Evolutionary conservation across 1,284 basidiomycete genomes (phyloP).

Genomic region (Coriolopsis trogii): DNA sequence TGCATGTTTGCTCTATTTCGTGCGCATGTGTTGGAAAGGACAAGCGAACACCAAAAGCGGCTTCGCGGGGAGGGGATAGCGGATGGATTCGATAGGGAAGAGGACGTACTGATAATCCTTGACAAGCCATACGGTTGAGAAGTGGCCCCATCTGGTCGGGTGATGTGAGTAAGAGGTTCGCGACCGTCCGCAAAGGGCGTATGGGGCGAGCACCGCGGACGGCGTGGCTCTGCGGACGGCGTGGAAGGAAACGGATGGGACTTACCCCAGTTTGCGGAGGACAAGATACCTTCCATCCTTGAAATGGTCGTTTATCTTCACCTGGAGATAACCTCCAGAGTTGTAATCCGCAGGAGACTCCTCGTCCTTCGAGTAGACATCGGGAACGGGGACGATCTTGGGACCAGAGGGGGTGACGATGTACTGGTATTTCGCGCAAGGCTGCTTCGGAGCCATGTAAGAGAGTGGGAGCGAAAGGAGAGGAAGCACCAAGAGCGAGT

Average conservation of each 20-base stretch:
- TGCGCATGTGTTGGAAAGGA: conserved; percentile 3
- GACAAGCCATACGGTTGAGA: conserved; percentile 86
- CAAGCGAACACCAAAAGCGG: neutral
- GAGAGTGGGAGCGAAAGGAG: conserved; percentile 16
- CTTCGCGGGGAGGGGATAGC: conserved; percentile 11
- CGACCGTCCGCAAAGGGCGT: conserved; percentile 22
- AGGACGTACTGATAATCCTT: conserved; percentile 67
- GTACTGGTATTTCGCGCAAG: conserved; percentile 74
- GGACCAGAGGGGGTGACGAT: conserved; percentile 66
- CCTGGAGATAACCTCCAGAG: conserved; percentile 78
- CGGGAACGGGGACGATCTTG: conserved; percentile 69
- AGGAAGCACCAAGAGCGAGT: conserved; percentile 18
- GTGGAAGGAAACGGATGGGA: conserved; percentile 15
- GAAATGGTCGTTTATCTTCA: conserved; percentile 80
- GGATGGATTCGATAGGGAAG: conserved; percentile 17
- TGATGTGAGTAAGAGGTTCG: conserved; percentile 17
- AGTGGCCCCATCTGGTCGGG: conserved; percentile 81
- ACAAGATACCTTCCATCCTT: conserved; percentile 79
- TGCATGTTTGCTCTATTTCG: no score
- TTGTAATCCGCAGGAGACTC: conserved; percentile 82
- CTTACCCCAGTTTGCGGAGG: conserved; percentile 81
- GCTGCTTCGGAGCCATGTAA: conserved; percentile 66
- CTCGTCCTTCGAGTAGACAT: conserved; percentile 69
- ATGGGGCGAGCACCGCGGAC: conserved; percentile 31
- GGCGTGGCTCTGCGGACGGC: conserved; percentile 15